Evolutionary conservation across 805 yeast species (phyloP).

Genomic region (Candida ipomoeae): DNA sequence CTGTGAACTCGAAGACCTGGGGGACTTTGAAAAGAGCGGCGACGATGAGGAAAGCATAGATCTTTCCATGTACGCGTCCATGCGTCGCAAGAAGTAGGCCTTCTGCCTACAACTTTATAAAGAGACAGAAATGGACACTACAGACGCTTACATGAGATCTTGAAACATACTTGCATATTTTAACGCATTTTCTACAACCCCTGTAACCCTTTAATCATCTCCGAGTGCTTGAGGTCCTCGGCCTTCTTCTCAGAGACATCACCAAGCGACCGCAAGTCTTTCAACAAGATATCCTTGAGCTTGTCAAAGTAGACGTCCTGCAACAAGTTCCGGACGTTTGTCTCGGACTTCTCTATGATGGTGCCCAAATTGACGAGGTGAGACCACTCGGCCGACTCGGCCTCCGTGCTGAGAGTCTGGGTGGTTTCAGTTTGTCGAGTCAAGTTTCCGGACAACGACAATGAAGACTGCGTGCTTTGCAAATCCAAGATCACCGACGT

Average conservation of each 20-base stretch:
- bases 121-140: background rate
- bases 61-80: conserved; percentile 24
- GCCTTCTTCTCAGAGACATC: conserved; percentile 28
- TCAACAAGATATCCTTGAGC: conserved; percentile 74
- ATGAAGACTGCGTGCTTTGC: conserved; percentile 10
- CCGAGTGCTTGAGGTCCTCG: conserved; percentile 32
- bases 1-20: background rate
- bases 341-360: conserved; percentile 82
- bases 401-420: conserved; percentile 35
- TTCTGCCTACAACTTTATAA: background rate
- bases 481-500: conserved; percentile 84
- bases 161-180: background rate
- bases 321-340: conserved; percentile 76
- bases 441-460: conserved; percentile 71
- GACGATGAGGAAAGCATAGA: conserved; percentile 24
- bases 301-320: conserved; percentile 96
- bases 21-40: conserved; percentile 5
- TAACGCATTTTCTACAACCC: conserved; percentile 19
- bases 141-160: background rate
- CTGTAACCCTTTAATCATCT: conserved; percentile 38
- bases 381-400: conserved; percentile 46
- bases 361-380: conserved; percentile 86
- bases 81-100: conserved; percentile 5
- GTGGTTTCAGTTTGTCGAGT: conserved; percentile 75
- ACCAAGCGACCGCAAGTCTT: conserved; percentile 39